Base-by-base conservation (phyloP, 176 grass and related monocot genomes). In the Rhynchospora breviuscula region DNA sequence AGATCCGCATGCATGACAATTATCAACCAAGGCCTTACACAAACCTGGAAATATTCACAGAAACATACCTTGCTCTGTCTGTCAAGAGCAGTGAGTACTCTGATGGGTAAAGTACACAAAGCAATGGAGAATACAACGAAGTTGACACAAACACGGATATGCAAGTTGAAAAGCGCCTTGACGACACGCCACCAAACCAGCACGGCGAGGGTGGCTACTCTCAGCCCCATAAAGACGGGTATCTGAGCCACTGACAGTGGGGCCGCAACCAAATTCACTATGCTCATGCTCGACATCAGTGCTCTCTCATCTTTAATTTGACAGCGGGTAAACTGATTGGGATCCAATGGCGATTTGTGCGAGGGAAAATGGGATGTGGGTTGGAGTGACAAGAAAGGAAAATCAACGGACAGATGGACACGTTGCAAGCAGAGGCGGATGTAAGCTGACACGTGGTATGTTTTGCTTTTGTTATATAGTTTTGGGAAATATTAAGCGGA, bases 21-120 rank as follows among this genome's bases (percentile, higher is more conserved):
- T 48, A 21, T 3, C 68, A 70, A 78, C 45, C 5, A 57, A 12
- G 31, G 22, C 11, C 4, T 67, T 59, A 59, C n/a, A 59, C 5
- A 59, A 59, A 18, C 5, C 57, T 19, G 57, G 57, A 59, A 7
- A 33, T 7, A 78, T 7, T 54, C 22, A 77, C 12, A 54, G 18
- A 54, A 53, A 13, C 23, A 76, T 18, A 79, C 84, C 56, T 80
- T 80, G 58, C 46, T 29, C 62, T 86, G 60, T 67, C 62, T 80
- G 19, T 86, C 74, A 33, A 86, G 64, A 80, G 73, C 72, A 57
- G 84, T 86, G 73, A 86, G 74, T 15, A 86, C 13, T 59, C 84
- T 75, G 74, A 86, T 29, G 25, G 84, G 84, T 19, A 80, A 21
- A 23, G 73, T 86, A 49, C 80, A 43, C 5, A 86, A 8, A 66